phyloP scores from a whole-genome alignment of 495 filamentous ascomycete genomes.

The Aspergillus heteromorphus region DNA sequence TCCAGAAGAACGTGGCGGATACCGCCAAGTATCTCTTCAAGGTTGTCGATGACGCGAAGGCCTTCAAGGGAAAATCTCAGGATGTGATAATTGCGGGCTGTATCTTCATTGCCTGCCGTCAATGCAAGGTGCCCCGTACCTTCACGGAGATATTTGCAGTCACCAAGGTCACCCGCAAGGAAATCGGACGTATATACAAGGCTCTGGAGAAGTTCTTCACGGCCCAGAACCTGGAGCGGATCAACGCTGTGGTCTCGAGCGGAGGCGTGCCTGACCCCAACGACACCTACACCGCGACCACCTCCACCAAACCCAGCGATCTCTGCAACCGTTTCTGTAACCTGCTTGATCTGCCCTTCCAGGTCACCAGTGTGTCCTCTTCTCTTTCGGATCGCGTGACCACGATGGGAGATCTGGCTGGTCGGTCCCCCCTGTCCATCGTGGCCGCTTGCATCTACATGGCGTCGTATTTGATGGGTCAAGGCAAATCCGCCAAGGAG shows the following conservation, averaged over 20 bases:
- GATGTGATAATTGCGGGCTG: conserved; percentile 92
- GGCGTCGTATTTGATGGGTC: conserved; percentile 75
- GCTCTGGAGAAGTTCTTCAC: conserved; percentile 79
- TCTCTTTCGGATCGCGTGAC: conserved; percentile 69
- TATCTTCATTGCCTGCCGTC: conserved; percentile 95
- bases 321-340: conserved; percentile 86
- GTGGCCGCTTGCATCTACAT: conserved; percentile 96
- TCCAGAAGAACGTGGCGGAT: conserved; percentile 73
- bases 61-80: conserved; percentile 91
- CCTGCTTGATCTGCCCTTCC: conserved; percentile 63
- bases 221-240: conserved; percentile 50
- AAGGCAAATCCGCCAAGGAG: conserved; percentile 73
- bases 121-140: conserved; percentile 77
- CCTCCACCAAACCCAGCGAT: conserved; percentile 75
- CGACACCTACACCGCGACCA: conserved; percentile 65
- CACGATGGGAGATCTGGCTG: conserved; percentile 70
- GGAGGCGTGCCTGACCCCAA: conserved; percentile 43
- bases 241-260: conserved; percentile 40
- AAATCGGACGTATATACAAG: conserved; percentile 96
- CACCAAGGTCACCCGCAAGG: conserved; percentile 93
- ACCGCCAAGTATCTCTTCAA: conserved; percentile 93
- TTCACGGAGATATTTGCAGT: conserved; percentile 89
- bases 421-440: conserved; percentile 88
- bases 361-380: conserved; percentile 65
- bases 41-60: conserved; percentile 81